Evolutionary conservation across 208 protist species (phyloP), one percentile per base, ranked within the genome.

Genomic region (Wallacemonas sp.): DNA sequence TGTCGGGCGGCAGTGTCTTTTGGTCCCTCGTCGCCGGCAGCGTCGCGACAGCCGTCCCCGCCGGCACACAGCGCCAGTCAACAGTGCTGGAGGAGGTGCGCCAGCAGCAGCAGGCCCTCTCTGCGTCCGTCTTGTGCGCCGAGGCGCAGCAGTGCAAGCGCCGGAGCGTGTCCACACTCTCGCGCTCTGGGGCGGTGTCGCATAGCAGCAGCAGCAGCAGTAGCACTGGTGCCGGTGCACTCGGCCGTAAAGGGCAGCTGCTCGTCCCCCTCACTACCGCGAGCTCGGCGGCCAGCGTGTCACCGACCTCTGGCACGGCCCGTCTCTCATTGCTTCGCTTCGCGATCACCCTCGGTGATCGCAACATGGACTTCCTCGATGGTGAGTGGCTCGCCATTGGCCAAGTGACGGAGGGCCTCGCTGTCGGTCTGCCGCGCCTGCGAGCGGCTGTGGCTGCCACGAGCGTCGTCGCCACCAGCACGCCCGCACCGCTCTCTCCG

Each of bases 331-430:
- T 10, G 11, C 48, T 76, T n/a, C 72, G 71, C 42, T 79, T 94
- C 42, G 74, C 84, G 0, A 29, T 94, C 20, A 91, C 84, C 11
- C 64, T 92, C 26, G 72, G 72, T 2, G 72, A 80, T 39, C 72
- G 82, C 7, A 52, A 74, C 14, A 64, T 87, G 41, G 81, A 89
- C 25, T 86, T 84, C 36, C 67, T 92, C 22, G 84, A 90, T n/a
- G 50, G 25, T 10, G 67, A 77, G 36, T 92, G 77, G 64, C 63
- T 91, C 26, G 61, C 82, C 2, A 70, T 94, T 33, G 89, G 89
- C 11, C 61, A 72, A 20, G 79, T 94, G 41, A 61, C 69, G 2
- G 89, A 94, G 57, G 89, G 84, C 1, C 62, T 72, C n/a, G 23
- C 48, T 26, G 74, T 83, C 8, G 65, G 91, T 61, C 67, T 66